A percentile compares a stretch with the other conserved stretches of the same genome.
Evolutionary conservation across 306 rosid genomes (phyloP).

Genomic region (Medicago truncatula): MtrunA17r5.0-ANR NC_053047.1:9932001-9932500

Average conservation of each 20-base stretch:
- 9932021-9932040: not conserved
- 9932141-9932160: slow-evolving; percentile 59
- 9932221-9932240: slow-evolving; percentile 42
- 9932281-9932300: slow-evolving; percentile 57
- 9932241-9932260: slow-evolving; percentile 44
- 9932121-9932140: slow-evolving; percentile 47
- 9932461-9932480: too few relatives aligned
- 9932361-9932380: slow-evolving; percentile 49
- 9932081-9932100: slow-evolving; percentile 60
- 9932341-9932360: slow-evolving; percentile 47
- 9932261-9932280: slow-evolving; percentile 54
- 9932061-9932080: slow-evolving; percentile 19
- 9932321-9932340: slow-evolving; percentile 39
- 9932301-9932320: slow-evolving; percentile 42
- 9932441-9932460: too few relatives aligned
- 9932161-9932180: slow-evolving; percentile 50
- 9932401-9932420: not conserved
- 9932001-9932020: not conserved
- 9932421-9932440: not conserved
- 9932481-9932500: slow-evolving; percentile 57
- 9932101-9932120: slow-evolving; percentile 49
- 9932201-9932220: slow-evolving; percentile 28
- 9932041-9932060: not conserved
- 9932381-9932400: slow-evolving; percentile 56
- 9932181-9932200: slow-evolving; percentile 47